Percentiles rank a stretch among this genome's conserved stretches.
phyloP scores from a whole-genome alignment of 2,329 filamentous ascomycete species.

The Arthrobotrys sinensis region DNA sequence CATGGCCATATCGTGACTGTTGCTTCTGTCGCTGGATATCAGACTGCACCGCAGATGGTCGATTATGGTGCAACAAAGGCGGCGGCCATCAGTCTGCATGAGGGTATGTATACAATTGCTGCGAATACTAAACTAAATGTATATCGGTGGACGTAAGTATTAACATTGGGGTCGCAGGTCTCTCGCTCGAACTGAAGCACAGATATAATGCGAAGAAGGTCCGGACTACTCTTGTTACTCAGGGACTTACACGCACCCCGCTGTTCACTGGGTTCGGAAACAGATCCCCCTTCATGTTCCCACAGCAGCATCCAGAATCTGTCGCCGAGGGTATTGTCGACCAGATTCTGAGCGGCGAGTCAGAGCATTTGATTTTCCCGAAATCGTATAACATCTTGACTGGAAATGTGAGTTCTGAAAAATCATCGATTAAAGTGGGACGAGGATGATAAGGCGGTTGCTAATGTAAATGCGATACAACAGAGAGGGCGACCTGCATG shows the following conservation, averaged over 20 bases:
- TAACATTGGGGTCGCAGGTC: slow-evolving; percentile 63
- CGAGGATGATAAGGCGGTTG: background rate
- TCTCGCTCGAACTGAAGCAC: slow-evolving; percentile 74
- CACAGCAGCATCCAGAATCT: slow-evolving; percentile 74
- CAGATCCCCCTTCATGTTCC: slow-evolving; percentile 71
- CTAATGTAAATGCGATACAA: background rate
- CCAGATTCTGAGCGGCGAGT: slow-evolving; percentile 74
- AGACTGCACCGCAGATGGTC: slow-evolving; percentile 75
- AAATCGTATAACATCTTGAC: slow-evolving; percentile 68
- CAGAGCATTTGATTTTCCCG: slow-evolving; percentile 74
- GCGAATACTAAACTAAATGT: slow-evolving; percentile 63
- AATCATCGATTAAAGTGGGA: background rate
- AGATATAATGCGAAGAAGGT: slow-evolving; percentile 76
- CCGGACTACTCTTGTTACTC: slow-evolving; percentile 77
- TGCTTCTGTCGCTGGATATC: slow-evolving; percentile 76
- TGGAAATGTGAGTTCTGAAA: slow-evolving; percentile 66
- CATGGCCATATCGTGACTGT: slow-evolving; percentile 83
- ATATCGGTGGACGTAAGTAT: slow-evolving; percentile 64
- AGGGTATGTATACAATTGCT: slow-evolving; percentile 67
- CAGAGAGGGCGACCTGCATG: slow-evolving; percentile 63
- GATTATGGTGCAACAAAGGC: slow-evolving; percentile 80
- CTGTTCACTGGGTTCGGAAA: slow-evolving; percentile 74
- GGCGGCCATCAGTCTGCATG: slow-evolving; percentile 78
- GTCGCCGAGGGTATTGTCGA: slow-evolving; percentile 77
- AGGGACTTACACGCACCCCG: slow-evolving; percentile 75